These are phyloP conservation scores for Globisporangium lucens DNA, from an alignment of 352 stramenopile genomes.

Conservation along the genomic window DNA sequence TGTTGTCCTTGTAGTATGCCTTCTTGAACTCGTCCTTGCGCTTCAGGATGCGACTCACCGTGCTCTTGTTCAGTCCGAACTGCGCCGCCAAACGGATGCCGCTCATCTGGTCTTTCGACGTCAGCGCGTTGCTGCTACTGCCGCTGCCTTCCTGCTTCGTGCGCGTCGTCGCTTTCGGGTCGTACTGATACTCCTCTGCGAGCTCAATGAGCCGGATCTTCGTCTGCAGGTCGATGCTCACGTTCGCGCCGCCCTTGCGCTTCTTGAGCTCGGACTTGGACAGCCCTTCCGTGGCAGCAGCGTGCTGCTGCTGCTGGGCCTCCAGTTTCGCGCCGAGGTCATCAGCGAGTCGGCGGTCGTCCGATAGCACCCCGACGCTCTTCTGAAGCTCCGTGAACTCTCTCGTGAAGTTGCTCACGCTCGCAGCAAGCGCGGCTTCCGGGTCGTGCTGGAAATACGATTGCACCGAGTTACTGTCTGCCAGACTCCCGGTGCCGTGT, in stretches of 20 bases:
- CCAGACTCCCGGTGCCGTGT: background rate
- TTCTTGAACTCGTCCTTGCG: constrained; percentile 87
- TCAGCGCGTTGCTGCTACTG: background rate
- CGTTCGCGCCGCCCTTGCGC: constrained; percentile 52
- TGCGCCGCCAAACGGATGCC: constrained; percentile 69
- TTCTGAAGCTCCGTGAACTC: constrained; percentile 55
- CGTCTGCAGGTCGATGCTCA: constrained; percentile 78
- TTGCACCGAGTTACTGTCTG: constrained; percentile 23
- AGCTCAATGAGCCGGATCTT: constrained; percentile 85
- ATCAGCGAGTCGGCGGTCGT: constrained; percentile 33
- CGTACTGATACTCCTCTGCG: constrained; percentile 78
- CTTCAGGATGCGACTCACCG: constrained; percentile 81
- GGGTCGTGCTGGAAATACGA: constrained; percentile 42
- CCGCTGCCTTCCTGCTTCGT: constrained; percentile 31
- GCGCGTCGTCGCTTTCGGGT: constrained; percentile 50
- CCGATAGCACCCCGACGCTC: constrained; percentile 31
- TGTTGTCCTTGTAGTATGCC: constrained; percentile 84
- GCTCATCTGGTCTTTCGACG: constrained; percentile 56
- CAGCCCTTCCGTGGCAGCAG: constrained; percentile 4
- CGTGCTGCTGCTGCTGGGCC: constrained; percentile 22
- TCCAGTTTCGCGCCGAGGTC: constrained; percentile 22
- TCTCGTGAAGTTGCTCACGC: constrained; percentile 15
- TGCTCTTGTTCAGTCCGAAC: constrained; percentile 82
- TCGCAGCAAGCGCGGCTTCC: constrained; percentile 9
- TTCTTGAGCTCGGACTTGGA: constrained; percentile 34